A percentile compares a stretch with the other conserved stretches of the same genome.
These are phyloP conservation scores for Calonectria pseudoturangicola DNA, from an alignment of 2,329 filamentous ascomycete species.

Conservation along the genomic window DNA sequence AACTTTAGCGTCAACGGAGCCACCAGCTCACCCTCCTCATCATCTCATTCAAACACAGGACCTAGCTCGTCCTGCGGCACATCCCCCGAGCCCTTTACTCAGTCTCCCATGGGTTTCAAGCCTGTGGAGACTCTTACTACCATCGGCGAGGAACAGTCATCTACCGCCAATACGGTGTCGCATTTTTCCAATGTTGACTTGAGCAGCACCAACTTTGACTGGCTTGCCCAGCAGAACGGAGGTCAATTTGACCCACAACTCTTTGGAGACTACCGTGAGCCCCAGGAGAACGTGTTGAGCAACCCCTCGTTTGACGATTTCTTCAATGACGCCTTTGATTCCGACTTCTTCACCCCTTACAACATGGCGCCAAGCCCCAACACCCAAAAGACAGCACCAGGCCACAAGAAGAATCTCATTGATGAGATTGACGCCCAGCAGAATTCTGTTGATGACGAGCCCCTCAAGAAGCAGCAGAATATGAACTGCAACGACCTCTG, in stretches of 20 bases:
- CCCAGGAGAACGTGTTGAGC: constrained; percentile 85
- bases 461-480: constrained; percentile 72
- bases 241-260: constrained; percentile 93
- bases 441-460: constrained; percentile 81
- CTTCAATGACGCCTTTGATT: constrained; percentile 85
- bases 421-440: constrained; percentile 85
- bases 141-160: constrained; percentile 79
- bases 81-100: constrained; percentile 84
- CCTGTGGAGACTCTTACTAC: constrained; percentile 77
- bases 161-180: constrained; percentile 59
- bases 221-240: constrained; percentile 86
- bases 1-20: constrained; percentile 69
- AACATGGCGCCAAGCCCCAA: constrained; percentile 75
- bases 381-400: constrained; percentile 48
- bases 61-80: constrained; percentile 83
- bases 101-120: constrained; percentile 81
- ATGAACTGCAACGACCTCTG: constrained; percentile 94
- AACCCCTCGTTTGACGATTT: constrained; percentile 83
- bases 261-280: constrained; percentile 94
- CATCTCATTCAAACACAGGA: constrained; percentile 75
- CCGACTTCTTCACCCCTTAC: constrained; percentile 88
- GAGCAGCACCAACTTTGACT: constrained; percentile 78
- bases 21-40: constrained; percentile 79
- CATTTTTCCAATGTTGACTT: constrained; percentile 61
- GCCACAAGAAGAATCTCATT: constrained; percentile 80